Evolutionary conservation across 192 early-diverging fungal genomes (phyloP), one percentile per base, ranked within the genome.

Genomic region (Backusella morwellensis): DNA sequence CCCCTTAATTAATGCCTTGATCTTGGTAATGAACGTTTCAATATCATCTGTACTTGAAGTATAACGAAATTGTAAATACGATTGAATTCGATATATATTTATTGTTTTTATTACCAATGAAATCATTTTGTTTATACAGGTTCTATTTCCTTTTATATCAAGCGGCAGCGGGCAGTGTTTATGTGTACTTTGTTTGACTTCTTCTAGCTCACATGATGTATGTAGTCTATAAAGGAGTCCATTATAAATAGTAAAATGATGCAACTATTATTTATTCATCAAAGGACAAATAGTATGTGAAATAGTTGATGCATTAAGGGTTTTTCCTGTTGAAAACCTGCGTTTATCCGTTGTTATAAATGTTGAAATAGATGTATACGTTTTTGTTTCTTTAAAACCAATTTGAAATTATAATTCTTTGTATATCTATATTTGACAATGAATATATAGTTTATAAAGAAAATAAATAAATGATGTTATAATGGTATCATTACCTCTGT

Each of bases 181-280:
- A 54, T 54, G n/a, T 54, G 50, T n/a, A n/a, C 50, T 32, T 32
- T 32, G 2, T 2, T 32, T 32, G 32, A 32, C 32, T 54, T 54
- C 50, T 54, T 9, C n/a, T 56, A 21, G n/a, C 9, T 26, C 54
- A 56, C 21, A 56, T 56, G 54, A 56, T 56, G 2, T 0, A 56
- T 56, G 9, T 21, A 7, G 2, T 56, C 19, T 23, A 21, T 56
- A 56, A 21, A 56, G 54, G 54, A 56, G 54, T 21, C 54, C 21
- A 56, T 56, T 56, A 56, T 63, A 63, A 63, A 63, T 63, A 63
- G 56, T 29, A 63, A 63, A 63, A 29, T 63, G 56, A 63, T 63
- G 56, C 56, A 63, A 63, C 21, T 29, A 23, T 3, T 26, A 32
- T 63, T 14, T 26, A 23, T 26, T 26, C 56, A 29, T 63, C 56